Base-by-base conservation (phyloP, 441 rosid species). In the Omphalea diandra region DNA sequence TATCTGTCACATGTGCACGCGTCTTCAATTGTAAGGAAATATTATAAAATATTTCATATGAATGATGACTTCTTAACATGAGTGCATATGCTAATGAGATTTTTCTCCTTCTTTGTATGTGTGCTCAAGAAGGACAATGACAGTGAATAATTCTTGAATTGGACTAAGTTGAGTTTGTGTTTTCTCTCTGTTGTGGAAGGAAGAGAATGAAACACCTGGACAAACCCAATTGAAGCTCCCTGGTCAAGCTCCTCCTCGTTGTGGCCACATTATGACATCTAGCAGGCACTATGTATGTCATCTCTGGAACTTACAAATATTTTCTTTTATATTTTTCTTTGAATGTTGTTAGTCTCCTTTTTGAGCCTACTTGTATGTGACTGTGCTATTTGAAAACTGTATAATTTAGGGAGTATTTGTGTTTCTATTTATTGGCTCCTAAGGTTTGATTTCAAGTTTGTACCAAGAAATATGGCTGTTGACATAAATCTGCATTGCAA, bases 211-310 rank as follows among this genome's bases (percentile, higher is more conserved):
- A 86, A 70, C 91, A 75, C 92, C 98, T 76, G 97, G 97, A 78
- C 93, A 98, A 97, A 96, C 98, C 56, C 97, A 91, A 75, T 81
- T 96, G 82, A 96, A 90, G 88, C 99, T 96, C 79, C 99, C 99
- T 50, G 99, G 99, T 64, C 98, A 96, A 84, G 88, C 97, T 60
- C 99, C 99, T 78, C 65, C 99, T 70, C 94, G 93, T 52, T 96
- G 99, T 74, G 99, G 98, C 59, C 99, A 93, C 77, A 90, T 97
- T 57, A 65, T 90, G 58, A 87, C 97, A 63, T 93, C 97, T 65
- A 97, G 94, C 79, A 97, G 99, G 73, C 88, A 88, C 84, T 82
- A 96, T 75, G 99, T 96, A 93, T 76, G 71, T 78, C 63, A 35
- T 73, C 69, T 73, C 65, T 74, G 17, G 46, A 77, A 56, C 73